Evolutionary conservation across 2,329 filamentous ascomycete species (phyloP).

Genomic region (Hypoxylon sp.): DNA sequence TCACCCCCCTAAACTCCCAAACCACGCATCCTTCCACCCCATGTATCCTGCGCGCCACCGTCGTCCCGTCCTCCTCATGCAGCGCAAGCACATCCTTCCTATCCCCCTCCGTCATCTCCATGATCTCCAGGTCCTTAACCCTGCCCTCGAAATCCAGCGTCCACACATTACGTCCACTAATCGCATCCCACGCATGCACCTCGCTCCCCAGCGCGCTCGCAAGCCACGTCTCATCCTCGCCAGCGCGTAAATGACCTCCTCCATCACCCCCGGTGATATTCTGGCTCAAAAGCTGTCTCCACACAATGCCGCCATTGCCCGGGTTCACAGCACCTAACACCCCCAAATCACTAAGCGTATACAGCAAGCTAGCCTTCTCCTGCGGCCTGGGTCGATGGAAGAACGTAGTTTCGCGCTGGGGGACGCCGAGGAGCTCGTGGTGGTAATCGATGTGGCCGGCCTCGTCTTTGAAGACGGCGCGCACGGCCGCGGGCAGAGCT

Average conservation of each 20-base stretch:
- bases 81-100: constrained; percentile 80
- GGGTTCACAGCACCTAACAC: constrained; percentile 92
- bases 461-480: constrained; percentile 89
- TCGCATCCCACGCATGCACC: constrained; percentile 85
- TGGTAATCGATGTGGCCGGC: constrained; percentile 94
- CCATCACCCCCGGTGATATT: constrained; percentile 60
- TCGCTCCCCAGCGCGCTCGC: constrained; percentile 78
- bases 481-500: constrained; percentile 63
- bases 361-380: constrained; percentile 89
- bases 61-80: constrained; percentile 68
- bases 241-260: constrained; percentile 73
- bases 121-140: constrained; percentile 80
- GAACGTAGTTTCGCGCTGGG: constrained; percentile 87
- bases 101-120: constrained; percentile 74
- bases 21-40: constrained; percentile 78
- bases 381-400: constrained; percentile 88
- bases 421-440: constrained; percentile 86
- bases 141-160: constrained; percentile 69
- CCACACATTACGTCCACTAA: constrained; percentile 85
- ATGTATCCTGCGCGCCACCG: constrained; percentile 77
- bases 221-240: constrained; percentile 82
- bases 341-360: constrained; percentile 87
- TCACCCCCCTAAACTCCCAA: constrained; percentile 82
- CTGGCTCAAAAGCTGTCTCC: constrained; percentile 81
- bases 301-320: constrained; percentile 84